Percentiles rank a stretch among this genome's conserved stretches.
Evolutionary conservation across 768 basidiomycete species (phyloP).

Genomic region (Boletus pseudopeckii): DNA sequence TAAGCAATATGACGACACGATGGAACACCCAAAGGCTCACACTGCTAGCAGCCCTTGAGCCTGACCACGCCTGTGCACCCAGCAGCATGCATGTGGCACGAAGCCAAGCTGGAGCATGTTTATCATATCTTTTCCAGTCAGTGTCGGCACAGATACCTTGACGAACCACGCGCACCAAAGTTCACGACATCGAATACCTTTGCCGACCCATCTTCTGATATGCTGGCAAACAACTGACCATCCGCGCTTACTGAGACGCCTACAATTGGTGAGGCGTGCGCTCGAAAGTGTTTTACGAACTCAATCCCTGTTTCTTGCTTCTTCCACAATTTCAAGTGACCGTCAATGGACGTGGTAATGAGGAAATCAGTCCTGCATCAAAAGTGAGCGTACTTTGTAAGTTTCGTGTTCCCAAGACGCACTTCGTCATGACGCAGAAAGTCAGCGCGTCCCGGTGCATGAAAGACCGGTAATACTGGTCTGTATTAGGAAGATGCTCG

Average conservation of each 20-base stretch:
- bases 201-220: slow-evolving; percentile 87
- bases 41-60: slow-evolving; percentile 87
- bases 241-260: slow-evolving; percentile 86
- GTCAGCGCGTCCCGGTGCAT: slow-evolving; percentile 96
- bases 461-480: slow-evolving; percentile 96
- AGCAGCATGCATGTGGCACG: slow-evolving; percentile 85
- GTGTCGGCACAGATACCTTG: background rate
- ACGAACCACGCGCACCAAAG: slow-evolving; percentile 66
- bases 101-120: slow-evolving; percentile 92
- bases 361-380: slow-evolving; percentile 79
- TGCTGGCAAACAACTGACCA: slow-evolving; percentile 86
- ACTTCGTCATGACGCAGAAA: slow-evolving; percentile 88
- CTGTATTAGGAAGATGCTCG: slow-evolving; percentile 85
- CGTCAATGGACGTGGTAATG: slow-evolving; percentile 92
- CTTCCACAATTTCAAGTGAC: slow-evolving; percentile 98
- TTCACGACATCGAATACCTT: slow-evolving; percentile 98
- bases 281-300: slow-evolving; percentile 97
- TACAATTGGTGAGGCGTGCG: slow-evolving; percentile 76
- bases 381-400: slow-evolving; percentile 4
- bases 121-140: slow-evolving; percentile 78
- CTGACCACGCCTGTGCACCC: slow-evolving; percentile 89
- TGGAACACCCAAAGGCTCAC: slow-evolving; percentile 44
- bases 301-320: slow-evolving; percentile 95
- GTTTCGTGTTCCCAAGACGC: slow-evolving; percentile 18
- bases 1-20: slow-evolving; percentile 4